Evolutionary conservation across 371 early-diverging fungal genomes (phyloP).

Genomic region (Zancudomyces culisetae): DNA sequence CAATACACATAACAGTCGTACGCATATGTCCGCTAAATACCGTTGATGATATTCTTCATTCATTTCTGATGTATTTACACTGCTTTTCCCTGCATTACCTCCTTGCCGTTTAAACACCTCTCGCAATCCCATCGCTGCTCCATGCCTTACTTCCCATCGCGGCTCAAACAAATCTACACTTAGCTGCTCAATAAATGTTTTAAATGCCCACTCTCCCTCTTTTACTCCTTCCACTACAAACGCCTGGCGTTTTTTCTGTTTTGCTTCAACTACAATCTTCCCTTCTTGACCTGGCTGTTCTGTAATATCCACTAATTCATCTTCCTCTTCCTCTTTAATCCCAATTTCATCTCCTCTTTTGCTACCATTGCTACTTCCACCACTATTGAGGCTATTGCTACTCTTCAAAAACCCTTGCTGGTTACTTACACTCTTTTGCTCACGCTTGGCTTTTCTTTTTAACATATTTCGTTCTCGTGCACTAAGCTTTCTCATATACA

Average conservation of each 20-base stretch:
- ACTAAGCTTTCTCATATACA: slow-evolving; percentile 64
- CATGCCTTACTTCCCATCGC: slow-evolving; percentile 89
- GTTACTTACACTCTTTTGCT: slow-evolving; percentile 17
- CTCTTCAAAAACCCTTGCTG: slow-evolving; percentile 3
- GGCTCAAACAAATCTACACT: slow-evolving; percentile 80
- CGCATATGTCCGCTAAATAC: slow-evolving; percentile 72
- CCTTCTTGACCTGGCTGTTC: slow-evolving; percentile 37
- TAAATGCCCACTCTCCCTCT: slow-evolving; percentile 72
- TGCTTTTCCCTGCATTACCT: slow-evolving; percentile 47
- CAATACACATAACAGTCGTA: slow-evolving; percentile 79
- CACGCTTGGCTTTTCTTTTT: slow-evolving; percentile 71
- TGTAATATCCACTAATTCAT: slow-evolving; percentile 6
- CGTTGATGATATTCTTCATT: slow-evolving; percentile 50
- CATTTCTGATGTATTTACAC: slow-evolving; percentile 15
- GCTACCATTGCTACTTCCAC: background rate
- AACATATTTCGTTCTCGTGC: slow-evolving; percentile 74
- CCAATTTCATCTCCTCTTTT: slow-evolving; percentile 9
- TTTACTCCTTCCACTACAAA: slow-evolving; percentile 16
- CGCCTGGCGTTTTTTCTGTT: slow-evolving; percentile 15
- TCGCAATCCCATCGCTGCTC: slow-evolving; percentile 85
- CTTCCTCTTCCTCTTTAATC: slow-evolving; percentile 31
- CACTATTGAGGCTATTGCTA: background rate
- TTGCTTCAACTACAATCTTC: slow-evolving; percentile 55
- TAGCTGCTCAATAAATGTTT: slow-evolving; percentile 70
- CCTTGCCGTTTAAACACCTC: slow-evolving; percentile 77